Conservation (phyloP, 495 filamentous ascomycete genomes). For the Penicillium manginii region DNA sequence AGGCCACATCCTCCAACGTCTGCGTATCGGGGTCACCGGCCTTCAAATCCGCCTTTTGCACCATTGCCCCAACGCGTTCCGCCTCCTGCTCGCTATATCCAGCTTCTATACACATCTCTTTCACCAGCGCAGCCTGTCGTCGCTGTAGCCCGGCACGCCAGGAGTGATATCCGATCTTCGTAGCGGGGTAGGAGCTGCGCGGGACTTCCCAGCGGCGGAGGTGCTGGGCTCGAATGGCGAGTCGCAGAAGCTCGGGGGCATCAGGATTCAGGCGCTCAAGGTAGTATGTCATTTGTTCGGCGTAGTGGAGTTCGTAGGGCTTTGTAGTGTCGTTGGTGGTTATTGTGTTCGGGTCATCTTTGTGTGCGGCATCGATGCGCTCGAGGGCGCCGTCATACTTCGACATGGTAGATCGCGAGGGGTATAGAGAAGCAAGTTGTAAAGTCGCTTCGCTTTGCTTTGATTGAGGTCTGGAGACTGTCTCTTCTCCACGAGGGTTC, state of each 20-base stretch:
- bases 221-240: conserved; percentile 83
- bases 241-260: conserved; percentile 64
- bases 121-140: conserved; percentile 65
- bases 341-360: conserved; percentile 62
- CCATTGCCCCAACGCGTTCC: conserved; percentile 58
- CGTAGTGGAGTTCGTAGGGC: conserved; percentile 81
- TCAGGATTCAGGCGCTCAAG: conserved; percentile 56
- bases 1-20: conserved; percentile 81
- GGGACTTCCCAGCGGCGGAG: conserved; percentile 82
- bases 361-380: conserved; percentile 74
- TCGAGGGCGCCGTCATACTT: conserved; percentile 54
- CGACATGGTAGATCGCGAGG: conserved; percentile 20
- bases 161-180: conserved; percentile 69
- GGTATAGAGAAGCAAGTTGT: no score
- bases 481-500: background rate
- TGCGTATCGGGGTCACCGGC: conserved; percentile 65
- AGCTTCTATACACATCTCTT: conserved; percentile 54
- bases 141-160: conserved; percentile 76
- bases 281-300: conserved; percentile 74
- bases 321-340: conserved; percentile 24
- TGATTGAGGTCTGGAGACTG: background rate
- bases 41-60: conserved; percentile 68
- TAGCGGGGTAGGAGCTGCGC: conserved; percentile 67
- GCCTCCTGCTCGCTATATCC: conserved; percentile 54
- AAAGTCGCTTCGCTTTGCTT: background rate